A percentile compares a stretch with the other conserved stretches of the same genome.
Conservation (phyloP, 495 filamentous ascomycete species). For the Astrothelium macrocarpum region DNA sequence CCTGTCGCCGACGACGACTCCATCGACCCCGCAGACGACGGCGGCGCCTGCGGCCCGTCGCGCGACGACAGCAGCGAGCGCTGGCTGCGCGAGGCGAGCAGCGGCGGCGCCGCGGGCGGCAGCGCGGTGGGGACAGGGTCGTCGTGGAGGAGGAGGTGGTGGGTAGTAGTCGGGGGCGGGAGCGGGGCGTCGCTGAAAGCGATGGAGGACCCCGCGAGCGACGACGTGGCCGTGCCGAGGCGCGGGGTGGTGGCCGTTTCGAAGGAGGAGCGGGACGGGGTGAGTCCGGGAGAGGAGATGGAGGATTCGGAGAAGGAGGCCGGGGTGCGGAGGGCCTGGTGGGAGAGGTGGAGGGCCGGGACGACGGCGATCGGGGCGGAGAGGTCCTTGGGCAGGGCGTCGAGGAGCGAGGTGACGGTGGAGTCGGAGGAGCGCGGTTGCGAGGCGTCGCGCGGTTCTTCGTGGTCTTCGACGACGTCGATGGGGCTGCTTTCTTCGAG, state of each 20-base stretch:
- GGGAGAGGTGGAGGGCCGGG: slow-evolving; percentile 21
- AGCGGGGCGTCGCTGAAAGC: slow-evolving; percentile 53
- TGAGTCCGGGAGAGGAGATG: slow-evolving; percentile 42
- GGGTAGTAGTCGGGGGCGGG: too few species aligned
- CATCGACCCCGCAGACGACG: too few species aligned
- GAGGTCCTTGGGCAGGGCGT: slow-evolving; percentile 34
- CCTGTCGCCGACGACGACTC: too few species aligned
- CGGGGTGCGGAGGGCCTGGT: slow-evolving; percentile 27
- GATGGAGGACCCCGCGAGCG: slow-evolving; percentile 56
- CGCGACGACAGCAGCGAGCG: slow-evolving; percentile 39
- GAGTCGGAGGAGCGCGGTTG: slow-evolving; percentile 44
- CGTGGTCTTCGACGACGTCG: slow-evolving; percentile 35
- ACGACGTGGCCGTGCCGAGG: slow-evolving; percentile 62
- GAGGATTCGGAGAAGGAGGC: slow-evolving; percentile 30
- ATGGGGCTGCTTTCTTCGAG: slow-evolving; percentile 34
- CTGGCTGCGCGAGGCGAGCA: slow-evolving; percentile 51
- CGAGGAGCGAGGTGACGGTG: slow-evolving; percentile 42
- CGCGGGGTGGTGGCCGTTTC: slow-evolving; percentile 59
- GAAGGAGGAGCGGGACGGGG: slow-evolving; percentile 35
- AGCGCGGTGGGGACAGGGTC: slow-evolving; percentile 80
- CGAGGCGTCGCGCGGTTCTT: slow-evolving; percentile 35
- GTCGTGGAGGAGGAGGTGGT: slow-evolving; percentile 60
- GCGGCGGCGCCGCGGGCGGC: slow-evolving; percentile 79
- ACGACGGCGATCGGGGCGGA: slow-evolving; percentile 26
- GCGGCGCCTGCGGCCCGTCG: slow-evolving; percentile 43